These are phyloP conservation scores for Besnoitia besnoiti DNA, from an alignment of 169 alveolate species.

Conservation along the genomic window DNA sequence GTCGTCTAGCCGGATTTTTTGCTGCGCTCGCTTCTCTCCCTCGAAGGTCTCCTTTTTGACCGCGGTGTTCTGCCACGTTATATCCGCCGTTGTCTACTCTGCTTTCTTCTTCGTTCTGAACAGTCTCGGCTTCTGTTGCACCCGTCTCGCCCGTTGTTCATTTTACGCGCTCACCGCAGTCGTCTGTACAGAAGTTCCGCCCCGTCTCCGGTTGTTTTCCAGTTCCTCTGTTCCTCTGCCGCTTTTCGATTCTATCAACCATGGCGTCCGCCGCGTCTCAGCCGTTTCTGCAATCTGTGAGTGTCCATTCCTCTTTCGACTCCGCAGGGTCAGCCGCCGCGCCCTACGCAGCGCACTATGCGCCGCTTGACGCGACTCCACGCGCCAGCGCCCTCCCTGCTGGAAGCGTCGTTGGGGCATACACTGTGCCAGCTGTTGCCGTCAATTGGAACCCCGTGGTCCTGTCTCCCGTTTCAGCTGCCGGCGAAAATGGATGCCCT, in stretches of 20 bases:
- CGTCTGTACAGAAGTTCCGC: background rate
- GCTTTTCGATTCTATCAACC: background rate
- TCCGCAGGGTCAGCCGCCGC: background rate
- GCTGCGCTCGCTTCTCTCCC: no score
- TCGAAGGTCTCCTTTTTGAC: no score
- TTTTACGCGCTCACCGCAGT: background rate
- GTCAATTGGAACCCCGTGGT: background rate
- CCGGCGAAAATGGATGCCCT: background rate
- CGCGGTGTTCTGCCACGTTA: no score
- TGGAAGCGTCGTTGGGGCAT: background rate
- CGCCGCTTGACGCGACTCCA: background rate
- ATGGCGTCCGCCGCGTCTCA: background rate
- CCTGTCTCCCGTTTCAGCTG: background rate
- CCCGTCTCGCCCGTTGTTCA: background rate
- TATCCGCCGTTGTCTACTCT: background rate
- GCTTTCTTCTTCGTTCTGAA: background rate
- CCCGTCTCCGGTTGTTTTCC: background rate
- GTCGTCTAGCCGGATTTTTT: no score
- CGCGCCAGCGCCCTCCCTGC: background rate
- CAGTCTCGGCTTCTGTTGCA: background rate
- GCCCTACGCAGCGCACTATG: background rate
- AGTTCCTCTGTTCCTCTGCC: background rate
- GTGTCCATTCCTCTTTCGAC: background rate
- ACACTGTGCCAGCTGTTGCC: background rate
- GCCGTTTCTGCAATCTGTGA: background rate